Percentiles rank a stretch among this genome's conserved stretches.
Conservation (phyloP, 257 asterid species). For the Solanum verrucosum region DNA sequence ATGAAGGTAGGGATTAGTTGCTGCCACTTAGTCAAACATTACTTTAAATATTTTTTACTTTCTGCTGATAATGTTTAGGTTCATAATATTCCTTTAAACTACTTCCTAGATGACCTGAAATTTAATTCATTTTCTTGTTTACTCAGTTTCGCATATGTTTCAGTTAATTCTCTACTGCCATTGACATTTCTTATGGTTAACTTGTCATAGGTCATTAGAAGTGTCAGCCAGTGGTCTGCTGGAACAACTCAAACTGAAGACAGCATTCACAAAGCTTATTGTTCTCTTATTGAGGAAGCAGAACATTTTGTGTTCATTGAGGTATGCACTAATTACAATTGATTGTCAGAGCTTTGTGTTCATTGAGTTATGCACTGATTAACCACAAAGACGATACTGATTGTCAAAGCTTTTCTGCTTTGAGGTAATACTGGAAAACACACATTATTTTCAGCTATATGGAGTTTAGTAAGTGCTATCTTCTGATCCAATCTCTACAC, state of each 20-base stretch:
- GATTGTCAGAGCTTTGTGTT: slow-evolving; percentile 33
- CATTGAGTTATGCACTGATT: slow-evolving; percentile 46
- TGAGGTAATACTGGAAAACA: neutral
- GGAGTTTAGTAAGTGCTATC: neutral
- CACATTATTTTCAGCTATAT: neutral
- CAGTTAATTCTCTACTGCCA: neutral
- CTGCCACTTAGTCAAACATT: neutral
- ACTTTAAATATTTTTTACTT: neutral
- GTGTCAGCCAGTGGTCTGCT: slow-evolving; percentile 98
- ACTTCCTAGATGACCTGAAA: neutral
- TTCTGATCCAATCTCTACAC: neutral
- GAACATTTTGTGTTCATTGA: slow-evolving; percentile 83
- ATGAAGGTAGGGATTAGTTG: neutral
- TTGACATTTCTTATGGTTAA: neutral
- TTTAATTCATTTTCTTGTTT: neutral
- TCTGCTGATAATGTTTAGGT: neutral
- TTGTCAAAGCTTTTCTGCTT: neutral
- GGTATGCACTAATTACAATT: slow-evolving; percentile 22
- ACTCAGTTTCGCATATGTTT: neutral
- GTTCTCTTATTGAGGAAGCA: slow-evolving; percentile 82
- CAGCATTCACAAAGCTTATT: slow-evolving; percentile 91
- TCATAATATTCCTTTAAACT: neutral
- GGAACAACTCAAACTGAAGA: slow-evolving; percentile 93
- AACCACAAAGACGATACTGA: neutral
- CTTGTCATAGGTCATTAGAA: slow-evolving; percentile 64